These are phyloP conservation scores for Melastoma candidum DNA, from an alignment of 441 rosid species.

Conservation along the genomic window DNA sequence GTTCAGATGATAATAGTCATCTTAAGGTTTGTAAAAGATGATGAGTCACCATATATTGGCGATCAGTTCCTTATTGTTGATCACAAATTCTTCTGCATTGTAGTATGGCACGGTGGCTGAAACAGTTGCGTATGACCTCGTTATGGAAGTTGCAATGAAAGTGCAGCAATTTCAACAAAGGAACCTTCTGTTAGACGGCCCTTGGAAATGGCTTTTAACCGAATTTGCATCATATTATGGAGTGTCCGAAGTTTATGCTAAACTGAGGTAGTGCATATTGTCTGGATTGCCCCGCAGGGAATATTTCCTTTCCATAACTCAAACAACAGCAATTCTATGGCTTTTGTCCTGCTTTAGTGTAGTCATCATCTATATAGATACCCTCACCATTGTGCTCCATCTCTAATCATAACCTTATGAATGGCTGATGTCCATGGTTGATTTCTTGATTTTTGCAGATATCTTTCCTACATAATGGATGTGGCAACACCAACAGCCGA, in stretches of 20 bases:
- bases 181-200: conserved; percentile 66
- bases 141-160: conserved; percentile 87
- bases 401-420: no score
- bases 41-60: not conserved
- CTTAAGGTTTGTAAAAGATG: conserved; percentile 40
- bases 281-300: not conserved
- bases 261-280: conserved; percentile 53
- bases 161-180: conserved; percentile 87
- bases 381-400: no score
- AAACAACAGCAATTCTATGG: no score
- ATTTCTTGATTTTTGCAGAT: conserved; percentile 33
- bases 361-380: no score
- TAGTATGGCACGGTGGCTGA: conserved; percentile 98
- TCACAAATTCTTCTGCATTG: conserved; percentile 16
- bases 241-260: conserved; percentile 83
- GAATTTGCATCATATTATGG: conserved; percentile 96
- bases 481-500: conserved; percentile 98
- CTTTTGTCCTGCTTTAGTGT: no score
- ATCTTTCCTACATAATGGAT: conserved; percentile 94
- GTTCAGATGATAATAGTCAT: conserved; percentile 66
- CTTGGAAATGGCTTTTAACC: conserved; percentile 95
- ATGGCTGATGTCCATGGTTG: not conserved
- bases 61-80: not conserved
- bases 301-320: no score
- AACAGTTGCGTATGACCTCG: conserved; percentile 94